Percentiles rank a stretch among this genome's conserved stretches.
Conservation (phyloP, 352 stramenopile species). For the Pythium coloratum region DNA sequence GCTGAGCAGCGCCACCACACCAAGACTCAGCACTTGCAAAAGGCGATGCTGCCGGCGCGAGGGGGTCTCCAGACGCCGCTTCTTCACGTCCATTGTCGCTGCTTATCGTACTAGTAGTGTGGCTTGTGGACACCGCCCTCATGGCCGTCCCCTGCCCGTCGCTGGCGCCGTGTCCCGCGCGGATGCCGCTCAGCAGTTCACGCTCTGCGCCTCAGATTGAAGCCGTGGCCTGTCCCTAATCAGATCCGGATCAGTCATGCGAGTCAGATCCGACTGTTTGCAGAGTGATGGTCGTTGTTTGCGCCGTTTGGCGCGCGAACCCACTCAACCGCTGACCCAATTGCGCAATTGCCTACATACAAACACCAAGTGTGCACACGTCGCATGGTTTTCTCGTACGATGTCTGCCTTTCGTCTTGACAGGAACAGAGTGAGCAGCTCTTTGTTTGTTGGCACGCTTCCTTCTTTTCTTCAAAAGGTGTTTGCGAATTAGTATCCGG, state of each 20-base stretch:
- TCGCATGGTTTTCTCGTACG: constrained; percentile 3
- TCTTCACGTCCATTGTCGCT: neutral
- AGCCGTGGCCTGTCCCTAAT: neutral
- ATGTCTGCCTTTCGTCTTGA: neutral
- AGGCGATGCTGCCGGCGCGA: neutral
- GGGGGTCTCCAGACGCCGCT: neutral
- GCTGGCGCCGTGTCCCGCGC: neutral
- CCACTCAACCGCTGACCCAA: constrained; percentile 8
- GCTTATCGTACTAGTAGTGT: too few relatives aligned
- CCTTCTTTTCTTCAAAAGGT: neutral
- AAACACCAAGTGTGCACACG: constrained; percentile 12
- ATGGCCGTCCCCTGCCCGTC: neutral
- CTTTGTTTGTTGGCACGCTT: neutral
- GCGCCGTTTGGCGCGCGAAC: constrained; percentile 12
- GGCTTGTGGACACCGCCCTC: too few relatives aligned
- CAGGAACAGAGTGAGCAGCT: neutral
- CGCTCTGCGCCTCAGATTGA: too few relatives aligned
- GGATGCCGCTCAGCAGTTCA: neutral
- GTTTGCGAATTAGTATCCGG: constrained; percentile 14
- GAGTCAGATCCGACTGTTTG: neutral
- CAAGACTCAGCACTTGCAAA: neutral
- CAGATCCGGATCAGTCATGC: neutral
- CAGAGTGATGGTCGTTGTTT: constrained; percentile 8
- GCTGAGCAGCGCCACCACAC: constrained; percentile 5
- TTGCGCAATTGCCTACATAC: constrained; percentile 26